Conservation (phyloP, 78 protist genomes). For the Protostelium mycophagum region DNA sequence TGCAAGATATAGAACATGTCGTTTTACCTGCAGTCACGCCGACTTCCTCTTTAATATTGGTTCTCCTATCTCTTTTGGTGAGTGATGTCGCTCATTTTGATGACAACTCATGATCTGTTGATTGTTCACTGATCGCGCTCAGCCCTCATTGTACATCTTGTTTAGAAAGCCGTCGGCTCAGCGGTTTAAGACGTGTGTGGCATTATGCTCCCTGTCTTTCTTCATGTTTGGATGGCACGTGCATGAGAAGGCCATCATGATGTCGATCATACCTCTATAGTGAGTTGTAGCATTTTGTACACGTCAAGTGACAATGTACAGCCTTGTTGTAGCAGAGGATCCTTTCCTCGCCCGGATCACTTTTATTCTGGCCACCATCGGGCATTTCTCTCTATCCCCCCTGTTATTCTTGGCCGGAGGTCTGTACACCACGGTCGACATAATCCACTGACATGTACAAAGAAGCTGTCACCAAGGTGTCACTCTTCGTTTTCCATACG, state of each 20-base stretch:
- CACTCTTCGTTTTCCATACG: not conserved
- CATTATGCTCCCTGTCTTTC: slow-evolving; percentile 45
- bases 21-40: slow-evolving; percentile 68
- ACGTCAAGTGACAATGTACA: not conserved
- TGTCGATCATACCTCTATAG: slow-evolving; percentile 52
- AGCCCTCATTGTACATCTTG: slow-evolving; percentile 39
- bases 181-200: slow-evolving; percentile 22
- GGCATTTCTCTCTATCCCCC: slow-evolving; percentile 54
- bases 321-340: not conserved
- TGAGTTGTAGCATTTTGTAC: not conserved
- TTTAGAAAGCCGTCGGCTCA: slow-evolving; percentile 4
- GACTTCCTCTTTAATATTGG: slow-evolving; percentile 16
- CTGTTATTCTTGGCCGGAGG: slow-evolving; percentile 18
- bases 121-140: not conserved
- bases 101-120: no score
- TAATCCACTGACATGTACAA: slow-evolving; percentile 6
- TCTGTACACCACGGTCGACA: slow-evolving; percentile 15
- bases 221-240: slow-evolving; percentile 94
- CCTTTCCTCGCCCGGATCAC: slow-evolving; percentile 14
- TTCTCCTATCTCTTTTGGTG: slow-evolving; percentile 35
- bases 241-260: slow-evolving; percentile 94
- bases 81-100: not conserved
- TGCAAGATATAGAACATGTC: slow-evolving; percentile 5
- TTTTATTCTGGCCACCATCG: slow-evolving; percentile 40
- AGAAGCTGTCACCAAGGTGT: not conserved